These are phyloP conservation scores for Calonectria ilicicola DNA, from an alignment of 2,329 filamentous ascomycete genomes.

Conservation along the genomic window DNA sequence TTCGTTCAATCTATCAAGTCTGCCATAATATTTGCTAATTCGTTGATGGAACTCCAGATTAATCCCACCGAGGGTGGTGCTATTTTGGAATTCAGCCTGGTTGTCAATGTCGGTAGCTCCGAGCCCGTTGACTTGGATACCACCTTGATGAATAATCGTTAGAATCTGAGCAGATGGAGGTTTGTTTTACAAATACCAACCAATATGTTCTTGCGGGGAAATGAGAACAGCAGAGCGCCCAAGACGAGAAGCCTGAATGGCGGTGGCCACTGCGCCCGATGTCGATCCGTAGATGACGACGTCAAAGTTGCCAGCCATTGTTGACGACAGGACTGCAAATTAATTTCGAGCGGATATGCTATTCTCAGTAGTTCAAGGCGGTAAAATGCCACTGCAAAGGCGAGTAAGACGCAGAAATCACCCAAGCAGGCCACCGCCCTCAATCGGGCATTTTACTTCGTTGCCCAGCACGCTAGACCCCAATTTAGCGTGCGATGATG, in stretches of 20 bases:
- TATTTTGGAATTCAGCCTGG: slow-evolving; percentile 10
- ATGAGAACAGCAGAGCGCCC: not conserved
- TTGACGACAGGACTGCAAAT: too few relatives aligned
- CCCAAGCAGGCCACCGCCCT: too few relatives aligned
- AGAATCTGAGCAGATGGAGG: too few relatives aligned
- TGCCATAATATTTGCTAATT: not conserved
- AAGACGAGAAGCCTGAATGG: not conserved
- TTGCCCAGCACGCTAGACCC: too few relatives aligned
- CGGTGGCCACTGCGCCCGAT: not conserved
- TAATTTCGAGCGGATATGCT: too few relatives aligned
- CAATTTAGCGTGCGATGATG: too few relatives aligned
- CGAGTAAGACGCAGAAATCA: too few relatives aligned
- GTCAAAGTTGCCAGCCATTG: too few relatives aligned
- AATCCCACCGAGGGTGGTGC: not conserved
- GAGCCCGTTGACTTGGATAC: not conserved
- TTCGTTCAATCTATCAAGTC: not conserved
- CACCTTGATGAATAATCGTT: not conserved
- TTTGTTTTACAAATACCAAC: not conserved
- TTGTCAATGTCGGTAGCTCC: slow-evolving; percentile 2
- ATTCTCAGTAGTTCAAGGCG: too few relatives aligned
- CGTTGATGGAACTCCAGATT: slow-evolving; percentile 2
- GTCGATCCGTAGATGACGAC: slow-evolving; percentile 1
- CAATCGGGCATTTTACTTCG: too few relatives aligned
- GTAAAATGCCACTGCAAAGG: too few relatives aligned
- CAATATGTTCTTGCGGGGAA: not conserved